Evolutionary conservation across 371 early-diverging fungal species (phyloP), one percentile per base, ranked within the genome.

Genomic region (Smittium culicis): DNA sequence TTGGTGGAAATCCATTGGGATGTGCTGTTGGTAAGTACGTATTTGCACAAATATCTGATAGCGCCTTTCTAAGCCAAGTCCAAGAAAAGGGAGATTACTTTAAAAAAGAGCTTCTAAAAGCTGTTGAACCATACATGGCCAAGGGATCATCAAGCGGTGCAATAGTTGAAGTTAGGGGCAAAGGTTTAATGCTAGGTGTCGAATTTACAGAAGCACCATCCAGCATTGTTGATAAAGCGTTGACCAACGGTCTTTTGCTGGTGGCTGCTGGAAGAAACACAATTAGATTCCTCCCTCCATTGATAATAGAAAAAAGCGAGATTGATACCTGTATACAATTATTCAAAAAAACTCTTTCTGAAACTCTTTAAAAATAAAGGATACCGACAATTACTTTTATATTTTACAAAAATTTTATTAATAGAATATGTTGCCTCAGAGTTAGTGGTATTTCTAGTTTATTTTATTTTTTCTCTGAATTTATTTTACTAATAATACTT

Each of bases 1-100:
- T 92, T 83, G 98, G 98, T 65, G 97, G 97, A 57, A 88, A 87
- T 70, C 95, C 96, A 16, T 75, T 95, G 54, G 94, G 90, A 20
- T 84, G 91, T 66, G 80, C 83, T 45, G 85, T 86, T 16, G 95
- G 87, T 25, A 75, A 83, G 28, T 75, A 82, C 35, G 93, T 92
- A 2, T 75, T 89, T 56, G 71, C 72, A n/a, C 83, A 86, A 64
- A 85, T 95, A 67, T 79, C 73, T 60, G 71, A 78, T 14, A 85
- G 88, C 2, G 79, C 79, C 60, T 89, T 93, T 70, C 81, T 94
- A 64, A 70, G 70, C 30, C 77, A 81, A 66, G 91, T 94, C 30
- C 63, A 70, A 3, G 71, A 76, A 58, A 82, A 79, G 3, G 91
- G 91, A 24, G 70, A 71, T 5, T 77, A 79, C 32, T 74, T 93